Base-by-base conservation (phyloP, 805 yeast genomes). In the Pachysolen tannophilus region DNA sequence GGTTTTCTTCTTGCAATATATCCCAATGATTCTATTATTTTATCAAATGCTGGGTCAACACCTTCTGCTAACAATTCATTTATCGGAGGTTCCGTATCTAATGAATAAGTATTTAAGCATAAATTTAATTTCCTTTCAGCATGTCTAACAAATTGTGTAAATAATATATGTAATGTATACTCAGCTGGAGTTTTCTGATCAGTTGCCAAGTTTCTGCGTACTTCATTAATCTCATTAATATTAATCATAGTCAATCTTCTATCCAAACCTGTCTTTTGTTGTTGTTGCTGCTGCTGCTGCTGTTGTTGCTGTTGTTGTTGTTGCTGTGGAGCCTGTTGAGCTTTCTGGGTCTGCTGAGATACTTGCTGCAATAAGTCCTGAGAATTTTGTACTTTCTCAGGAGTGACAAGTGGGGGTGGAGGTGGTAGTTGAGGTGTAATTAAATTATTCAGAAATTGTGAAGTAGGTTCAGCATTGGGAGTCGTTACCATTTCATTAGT, bases 121-220 rank as follows among this genome's bases (percentile, higher is more conserved):
- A 76, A 49, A 42, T 79, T 81, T 38, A 92, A 67, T 49, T 90
- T 90, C 31, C 87, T 63, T 52, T 94, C 99, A 0, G 97, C 94
- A 46, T 82, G 81, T 37, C 97, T 78, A 8, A 94, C 95, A 60
- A 92, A 92, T 59, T 90, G 95, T 3, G 97, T 86, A 54, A 94
- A 94, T 27, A 94, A 69, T 18, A 94, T 87, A 56, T 94, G 97
- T 35, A 94, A 63, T 0, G 97, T 92, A 53, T 92, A 92, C 49
- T 88, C 97, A 0, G 90, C 80, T 0, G 88, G 84, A 19, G 81
- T 69, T 49, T 81, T 78, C 16, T 33, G 40, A 26, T 37, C 40
- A 6, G 40, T 37, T 17, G 37, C 37, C 31, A 37, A 33, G 13
- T 33, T 20, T 21, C 19, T 37, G 6, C 40, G 27, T 3, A 33